A percentile compares a stretch with the other conserved stretches of the same genome.
phyloP scores from a whole-genome alignment of 139 green algal species.

The Coccomyxa sp. region DNA sequence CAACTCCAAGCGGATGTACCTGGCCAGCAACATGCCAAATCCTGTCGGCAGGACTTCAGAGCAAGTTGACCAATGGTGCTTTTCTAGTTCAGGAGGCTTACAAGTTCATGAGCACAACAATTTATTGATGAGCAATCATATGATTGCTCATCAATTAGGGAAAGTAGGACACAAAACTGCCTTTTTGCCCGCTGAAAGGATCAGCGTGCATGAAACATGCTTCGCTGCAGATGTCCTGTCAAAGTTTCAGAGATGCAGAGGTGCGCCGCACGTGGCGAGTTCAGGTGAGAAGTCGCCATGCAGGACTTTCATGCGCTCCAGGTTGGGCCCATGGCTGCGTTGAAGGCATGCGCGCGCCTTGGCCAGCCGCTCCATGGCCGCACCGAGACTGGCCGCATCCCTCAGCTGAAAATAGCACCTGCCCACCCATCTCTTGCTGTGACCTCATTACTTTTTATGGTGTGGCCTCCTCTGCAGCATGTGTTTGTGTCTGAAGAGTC shows the following conservation, averaged over 20 bases:
- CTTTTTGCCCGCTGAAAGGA: background rate
- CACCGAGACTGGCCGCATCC: constrained; percentile 35
- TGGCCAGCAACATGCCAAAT: constrained; percentile 20
- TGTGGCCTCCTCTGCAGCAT: background rate
- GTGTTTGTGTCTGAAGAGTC: no score
- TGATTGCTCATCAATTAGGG: no score
- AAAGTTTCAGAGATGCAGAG: background rate
- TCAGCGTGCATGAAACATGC: no score
- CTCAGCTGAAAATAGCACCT: constrained; percentile 57
- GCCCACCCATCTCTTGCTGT: background rate
- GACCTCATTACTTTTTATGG: background rate
- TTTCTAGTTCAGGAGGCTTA: background rate
- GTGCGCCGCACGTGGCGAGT: constrained; percentile 41
- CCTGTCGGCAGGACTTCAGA: background rate
- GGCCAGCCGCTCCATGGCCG: constrained; percentile 38
- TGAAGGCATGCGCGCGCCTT: constrained; percentile 36
- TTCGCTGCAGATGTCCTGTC: background rate
- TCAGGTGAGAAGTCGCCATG: constrained; percentile 58
- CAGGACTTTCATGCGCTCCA: constrained; percentile 52
- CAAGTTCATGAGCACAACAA: background rate
- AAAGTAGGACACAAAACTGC: no score
- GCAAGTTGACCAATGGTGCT: background rate
- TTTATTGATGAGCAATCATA: no score
- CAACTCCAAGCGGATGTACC: constrained; percentile 62
- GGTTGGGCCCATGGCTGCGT: constrained; percentile 43